Percentiles rank a stretch among this genome's conserved stretches.
These are phyloP conservation scores for Hyaloperonospora arabidopsidis DNA, from an alignment of 352 stramenopile genomes.

Conservation along the genomic window DNA sequence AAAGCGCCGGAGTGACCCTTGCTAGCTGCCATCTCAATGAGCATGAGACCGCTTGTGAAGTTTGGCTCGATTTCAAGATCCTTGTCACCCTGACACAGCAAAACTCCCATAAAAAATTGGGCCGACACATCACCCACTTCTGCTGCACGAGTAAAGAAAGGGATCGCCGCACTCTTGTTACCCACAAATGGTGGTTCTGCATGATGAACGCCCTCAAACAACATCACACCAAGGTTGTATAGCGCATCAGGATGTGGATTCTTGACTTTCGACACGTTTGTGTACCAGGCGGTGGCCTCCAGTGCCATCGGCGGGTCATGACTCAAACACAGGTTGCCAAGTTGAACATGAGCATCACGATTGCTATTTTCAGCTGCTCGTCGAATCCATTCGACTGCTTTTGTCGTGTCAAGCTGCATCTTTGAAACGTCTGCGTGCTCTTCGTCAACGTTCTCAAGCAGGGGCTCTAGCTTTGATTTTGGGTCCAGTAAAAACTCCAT, in stretches of 20 bases:
- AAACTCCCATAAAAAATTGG: constrained; percentile 82
- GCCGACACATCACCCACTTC: constrained; percentile 70
- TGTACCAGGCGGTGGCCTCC: constrained; percentile 71
- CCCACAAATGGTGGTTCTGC: constrained; percentile 52
- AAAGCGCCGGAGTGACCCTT: constrained; percentile 63
- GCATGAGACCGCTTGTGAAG: constrained; percentile 55
- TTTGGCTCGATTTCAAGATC: constrained; percentile 60
- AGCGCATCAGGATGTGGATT: constrained; percentile 70
- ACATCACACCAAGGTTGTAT: constrained; percentile 78
- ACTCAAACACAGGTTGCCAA: constrained; percentile 73
- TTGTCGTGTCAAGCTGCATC: constrained; percentile 44
- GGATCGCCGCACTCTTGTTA: constrained; percentile 53
- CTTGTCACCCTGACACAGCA: constrained; percentile 70
- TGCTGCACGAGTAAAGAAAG: constrained; percentile 71
- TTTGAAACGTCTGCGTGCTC: constrained; percentile 15
- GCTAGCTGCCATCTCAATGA: constrained; percentile 66
- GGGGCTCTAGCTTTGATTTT: constrained; percentile 38
- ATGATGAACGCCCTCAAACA: constrained; percentile 68
- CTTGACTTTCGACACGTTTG: constrained; percentile 40
- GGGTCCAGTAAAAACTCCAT: constrained; percentile 64
- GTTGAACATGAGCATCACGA: constrained; percentile 68
- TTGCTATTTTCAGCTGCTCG: constrained; percentile 69
- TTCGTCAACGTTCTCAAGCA: constrained; percentile 22
- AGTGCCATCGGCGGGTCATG: constrained; percentile 69
- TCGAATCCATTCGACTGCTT: constrained; percentile 74